Evolutionary conservation across 345 rosid genomes (phyloP), one percentile per base, ranked within the genome.

Genomic region (Luvunga scandens): DNA sequence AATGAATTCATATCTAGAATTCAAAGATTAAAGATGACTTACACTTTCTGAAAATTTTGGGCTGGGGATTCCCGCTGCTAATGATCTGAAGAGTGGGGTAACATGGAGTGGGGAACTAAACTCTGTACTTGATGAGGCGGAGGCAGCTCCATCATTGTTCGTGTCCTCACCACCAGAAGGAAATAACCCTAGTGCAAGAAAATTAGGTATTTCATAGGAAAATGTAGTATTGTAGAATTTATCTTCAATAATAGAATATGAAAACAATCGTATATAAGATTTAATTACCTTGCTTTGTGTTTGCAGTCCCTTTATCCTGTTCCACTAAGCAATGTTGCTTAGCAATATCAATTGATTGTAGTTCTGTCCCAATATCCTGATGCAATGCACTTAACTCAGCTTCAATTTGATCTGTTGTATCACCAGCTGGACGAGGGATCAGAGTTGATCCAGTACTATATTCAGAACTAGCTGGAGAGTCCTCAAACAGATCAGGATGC

Each of bases 21-120:
- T 67, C 68, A 77, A 74, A 19, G 63, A 67, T 60, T 66, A 48
- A 64, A 64, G 72, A 64, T 70, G 69, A 88, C 97, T 90, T 86
- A 96, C 99, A 86, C 98, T 96, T 91, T 96, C 98, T 73, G 98
- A 94, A 85, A 96, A 96, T 72, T 89, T 92, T 80, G 98, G 99
- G 77, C 97, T 96, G 80, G 98, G 98, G 83, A 96, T 91, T 74
- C 94, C 94, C 66, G 98, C 99, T 79, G 98, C 98, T 83, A 96
- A 79, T 79, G 99, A 90, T 87, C 97, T 92, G 97, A 96, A 96
- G 79, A 94, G 79, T 28, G 99, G 98, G 56, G 97, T 96, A 66
- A 92, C 94, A 71, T 90, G 97, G 79, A 89, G 81, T 55, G 99
- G 98, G 16, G 98, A 96, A 79, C 89, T 85, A 74, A 90, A 94